phyloP scores from a whole-genome alignment of 257 asterid genomes.

The Rhazya stricta region DNA sequence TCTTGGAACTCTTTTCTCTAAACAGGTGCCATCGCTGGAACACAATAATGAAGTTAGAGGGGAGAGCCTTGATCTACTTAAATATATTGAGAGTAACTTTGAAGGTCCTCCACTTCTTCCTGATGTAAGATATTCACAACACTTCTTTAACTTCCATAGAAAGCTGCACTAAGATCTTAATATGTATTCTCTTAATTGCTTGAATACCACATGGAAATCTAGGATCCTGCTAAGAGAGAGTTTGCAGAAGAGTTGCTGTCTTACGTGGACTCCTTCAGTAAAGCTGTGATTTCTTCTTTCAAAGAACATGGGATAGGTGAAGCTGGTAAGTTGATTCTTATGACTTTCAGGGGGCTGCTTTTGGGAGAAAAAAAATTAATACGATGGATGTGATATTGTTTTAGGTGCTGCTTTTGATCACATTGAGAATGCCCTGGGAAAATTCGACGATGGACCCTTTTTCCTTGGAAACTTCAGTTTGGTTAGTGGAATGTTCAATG shows the following conservation, averaged over 20 bases:
- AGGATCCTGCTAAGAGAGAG: conserved; percentile 58
- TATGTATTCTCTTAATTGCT: conserved; percentile 9
- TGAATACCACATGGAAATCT: conserved; percentile 11
- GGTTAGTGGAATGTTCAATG: conserved; percentile 32
- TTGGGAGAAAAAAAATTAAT: conserved; percentile 12
- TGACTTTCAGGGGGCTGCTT: not conserved
- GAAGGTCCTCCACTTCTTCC: conserved; percentile 85
- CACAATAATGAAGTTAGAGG: conserved; percentile 76
- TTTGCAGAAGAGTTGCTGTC: conserved; percentile 61
- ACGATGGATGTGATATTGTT: conserved; percentile 10
- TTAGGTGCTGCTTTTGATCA: conserved; percentile 56
- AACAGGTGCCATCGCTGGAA: conserved; percentile 78
- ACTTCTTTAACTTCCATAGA: conserved; percentile 4
- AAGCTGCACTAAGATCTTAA: not conserved
- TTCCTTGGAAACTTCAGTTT: conserved; percentile 79
- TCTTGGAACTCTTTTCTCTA: not conserved
- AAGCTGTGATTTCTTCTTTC: conserved; percentile 45
- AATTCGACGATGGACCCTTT: conserved; percentile 64
- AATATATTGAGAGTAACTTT: conserved; percentile 57
- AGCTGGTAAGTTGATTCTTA: conserved; percentile 34
- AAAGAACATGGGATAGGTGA: conserved; percentile 43
- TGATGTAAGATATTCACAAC: conserved; percentile 42
- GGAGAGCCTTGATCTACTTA: conserved; percentile 86
- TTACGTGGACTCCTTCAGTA: conserved; percentile 42
- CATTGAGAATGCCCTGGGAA: conserved; percentile 66